A percentile compares a stretch with the other conserved stretches of the same genome.
phyloP scores from a whole-genome alignment of 257 asterid genomes.

The Nicotiana obtusifolia region DNA sequence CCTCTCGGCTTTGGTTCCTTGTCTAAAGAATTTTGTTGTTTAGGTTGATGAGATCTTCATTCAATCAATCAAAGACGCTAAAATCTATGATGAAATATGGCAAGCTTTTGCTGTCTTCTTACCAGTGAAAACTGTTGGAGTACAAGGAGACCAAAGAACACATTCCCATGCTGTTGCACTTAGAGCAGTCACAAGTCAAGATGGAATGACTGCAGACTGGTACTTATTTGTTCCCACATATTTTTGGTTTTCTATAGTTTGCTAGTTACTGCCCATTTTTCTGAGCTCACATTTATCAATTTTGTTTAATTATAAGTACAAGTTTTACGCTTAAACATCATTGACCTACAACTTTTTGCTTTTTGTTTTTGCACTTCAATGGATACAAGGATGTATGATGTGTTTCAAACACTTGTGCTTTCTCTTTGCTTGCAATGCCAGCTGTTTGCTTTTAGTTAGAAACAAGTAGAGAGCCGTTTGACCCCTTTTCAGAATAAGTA shows the following conservation, averaged over 20 bases:
- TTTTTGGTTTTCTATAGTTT: background rate
- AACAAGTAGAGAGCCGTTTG: background rate
- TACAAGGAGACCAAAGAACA: constrained; percentile 98
- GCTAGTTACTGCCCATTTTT: background rate
- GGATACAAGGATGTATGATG: background rate
- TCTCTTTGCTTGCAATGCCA: background rate
- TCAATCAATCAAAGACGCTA: constrained; percentile 85
- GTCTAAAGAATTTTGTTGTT: background rate
- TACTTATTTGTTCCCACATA: constrained; percentile 11
- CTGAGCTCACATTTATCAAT: background rate
- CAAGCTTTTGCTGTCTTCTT: constrained; percentile 98
- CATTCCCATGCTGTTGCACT: constrained; percentile 85
- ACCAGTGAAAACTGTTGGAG: constrained; percentile 89
- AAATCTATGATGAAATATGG: constrained; percentile 87
- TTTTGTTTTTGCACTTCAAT: background rate
- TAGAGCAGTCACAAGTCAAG: constrained; percentile 97
- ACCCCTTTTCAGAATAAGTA: background rate
- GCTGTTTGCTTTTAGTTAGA: background rate
- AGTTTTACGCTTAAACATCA: background rate
- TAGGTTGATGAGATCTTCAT: constrained; percentile 98
- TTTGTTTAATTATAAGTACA: background rate
- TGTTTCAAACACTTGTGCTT: background rate
- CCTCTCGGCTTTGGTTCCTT: background rate
- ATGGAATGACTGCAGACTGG: constrained; percentile 99
- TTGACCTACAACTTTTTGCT: background rate